Base-by-base conservation (phyloP, 208 protist species). In the Strigomonas culicis region DNA sequence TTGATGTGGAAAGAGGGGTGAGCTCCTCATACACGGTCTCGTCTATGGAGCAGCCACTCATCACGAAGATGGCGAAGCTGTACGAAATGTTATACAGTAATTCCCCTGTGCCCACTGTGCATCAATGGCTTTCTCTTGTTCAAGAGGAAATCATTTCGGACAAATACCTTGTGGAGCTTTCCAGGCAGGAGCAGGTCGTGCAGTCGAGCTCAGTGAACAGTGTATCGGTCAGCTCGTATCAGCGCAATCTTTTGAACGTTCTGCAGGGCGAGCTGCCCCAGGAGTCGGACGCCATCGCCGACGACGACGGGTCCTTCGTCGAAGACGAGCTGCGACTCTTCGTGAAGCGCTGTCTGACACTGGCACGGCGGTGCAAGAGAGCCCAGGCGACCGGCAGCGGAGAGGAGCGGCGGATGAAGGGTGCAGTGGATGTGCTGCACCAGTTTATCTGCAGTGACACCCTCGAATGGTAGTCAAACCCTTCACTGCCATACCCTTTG, bases 401-500 rank as follows among this genome's bases (percentile, higher is more conserved):
- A 28, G 63, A 68, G 3, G 63, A 41, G 17, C 34, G 34, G 19
- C 27, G 41, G 32, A 55, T 75, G 53, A 59, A 63, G 15, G 68
- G 77, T 51, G 68, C 74, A 59, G 52, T 78, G 50, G 68, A 63
- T 46, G 49, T 46, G 17, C 39, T 82, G 30, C 72, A 77, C 58
- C 49, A 74, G 50, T 90, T 79, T 68, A 57, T 74, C 43, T 71
- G 61, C 51, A 77, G 67, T 53, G 50, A 73, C 25, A 79, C 77
- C 2, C 56, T 90, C 8, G 80, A 90, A 49, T 90, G 82, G 82
- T 89, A 64, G 0, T 7, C 4, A 8, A 47, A 19, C 7, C 24
- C 25, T 15, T 27, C 28, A 30, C 22, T 13, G 21, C 46, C 8
- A 27, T 2, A n/a, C n/a, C n/a, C n/a, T n/a, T n/a, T n/a, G n/a